phyloP scores from a whole-genome alignment of 768 basidiomycete species.

The Fomitopsis serialis region DNA sequence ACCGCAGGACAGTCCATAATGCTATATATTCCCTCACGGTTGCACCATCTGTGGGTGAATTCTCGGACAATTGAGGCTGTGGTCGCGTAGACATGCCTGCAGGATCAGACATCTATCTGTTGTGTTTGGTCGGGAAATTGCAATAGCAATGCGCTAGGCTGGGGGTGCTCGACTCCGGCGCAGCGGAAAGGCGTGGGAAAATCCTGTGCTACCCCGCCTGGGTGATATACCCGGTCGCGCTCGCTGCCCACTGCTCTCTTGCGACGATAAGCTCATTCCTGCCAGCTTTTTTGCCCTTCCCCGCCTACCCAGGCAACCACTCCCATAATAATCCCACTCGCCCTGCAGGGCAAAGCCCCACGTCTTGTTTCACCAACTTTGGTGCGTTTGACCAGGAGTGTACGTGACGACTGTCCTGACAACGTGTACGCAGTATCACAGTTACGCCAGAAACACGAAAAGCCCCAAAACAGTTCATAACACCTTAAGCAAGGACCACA shows the following conservation, averaged over 20 bases:
- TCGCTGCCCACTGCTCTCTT: conserved; percentile 14
- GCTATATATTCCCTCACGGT: neutral
- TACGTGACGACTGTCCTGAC: conserved; percentile 5
- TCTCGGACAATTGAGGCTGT: neutral
- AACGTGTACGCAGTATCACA: conserved; percentile 9
- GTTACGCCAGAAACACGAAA: conserved; percentile 38
- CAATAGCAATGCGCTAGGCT: neutral
- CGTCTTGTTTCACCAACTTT: conserved; percentile 33
- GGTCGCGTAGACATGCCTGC: neutral
- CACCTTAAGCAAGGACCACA: conserved; percentile 17
- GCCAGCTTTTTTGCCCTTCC: conserved; percentile 36
- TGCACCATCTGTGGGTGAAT: no score
- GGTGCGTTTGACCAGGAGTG: conserved; percentile 27
- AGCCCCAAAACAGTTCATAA: conserved; percentile 38
- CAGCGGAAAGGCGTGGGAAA: conserved; percentile 6
- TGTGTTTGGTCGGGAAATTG: neutral
- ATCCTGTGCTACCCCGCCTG: neutral
- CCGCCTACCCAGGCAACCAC: conserved; percentile 54
- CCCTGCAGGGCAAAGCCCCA: conserved; percentile 85
- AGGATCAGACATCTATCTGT: no score
- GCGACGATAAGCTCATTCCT: conserved; percentile 40
- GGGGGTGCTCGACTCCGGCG: neutral
- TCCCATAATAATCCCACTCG: conserved; percentile 64
- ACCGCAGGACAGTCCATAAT: conserved; percentile 1
- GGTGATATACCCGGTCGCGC: conserved; percentile 4